Conservation (phyloP, 2,329 filamentous ascomycete species). For the Stachybotrys chlorohalonatus region DNA sequence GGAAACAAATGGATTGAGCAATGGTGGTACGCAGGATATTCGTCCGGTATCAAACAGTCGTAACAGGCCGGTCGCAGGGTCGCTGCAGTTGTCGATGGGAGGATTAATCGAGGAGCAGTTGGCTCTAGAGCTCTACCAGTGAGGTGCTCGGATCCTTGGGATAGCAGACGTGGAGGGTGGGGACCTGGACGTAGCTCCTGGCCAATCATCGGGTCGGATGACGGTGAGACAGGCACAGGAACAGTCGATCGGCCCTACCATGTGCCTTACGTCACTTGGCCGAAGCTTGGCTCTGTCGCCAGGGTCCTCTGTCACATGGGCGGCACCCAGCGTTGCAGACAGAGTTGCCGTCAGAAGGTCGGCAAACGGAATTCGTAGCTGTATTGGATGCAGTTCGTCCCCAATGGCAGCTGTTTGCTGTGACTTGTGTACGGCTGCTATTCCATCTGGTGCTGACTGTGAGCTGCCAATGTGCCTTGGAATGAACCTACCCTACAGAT, state of each 20-base stretch:
- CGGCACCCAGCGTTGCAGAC: no score
- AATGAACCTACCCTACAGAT: no score
- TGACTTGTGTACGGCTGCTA: no score
- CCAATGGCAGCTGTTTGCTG: no score
- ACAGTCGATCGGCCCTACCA: not conserved
- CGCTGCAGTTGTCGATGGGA: not conserved
- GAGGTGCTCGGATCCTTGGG: not conserved
- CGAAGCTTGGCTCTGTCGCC: not conserved
- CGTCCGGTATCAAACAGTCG: not conserved
- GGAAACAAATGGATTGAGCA: not conserved
- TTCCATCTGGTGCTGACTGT: no score
- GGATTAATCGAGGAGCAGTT: not conserved
- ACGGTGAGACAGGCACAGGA: not conserved
- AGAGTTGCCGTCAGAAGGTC: not conserved
- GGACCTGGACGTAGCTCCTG: not conserved
- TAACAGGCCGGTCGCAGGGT: not conserved
- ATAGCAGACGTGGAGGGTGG: not conserved
- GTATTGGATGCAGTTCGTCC: no score
- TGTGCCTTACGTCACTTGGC: not conserved
- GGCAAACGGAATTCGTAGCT: no score
- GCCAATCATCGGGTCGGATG: not conserved
- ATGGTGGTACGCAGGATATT: not conserved
- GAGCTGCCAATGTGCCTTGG: no score
- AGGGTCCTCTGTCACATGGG: not conserved
- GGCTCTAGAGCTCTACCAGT: not conserved